phyloP scores from a whole-genome alignment of 140 eudicot species.

The Cichorium intybus region DNA sequence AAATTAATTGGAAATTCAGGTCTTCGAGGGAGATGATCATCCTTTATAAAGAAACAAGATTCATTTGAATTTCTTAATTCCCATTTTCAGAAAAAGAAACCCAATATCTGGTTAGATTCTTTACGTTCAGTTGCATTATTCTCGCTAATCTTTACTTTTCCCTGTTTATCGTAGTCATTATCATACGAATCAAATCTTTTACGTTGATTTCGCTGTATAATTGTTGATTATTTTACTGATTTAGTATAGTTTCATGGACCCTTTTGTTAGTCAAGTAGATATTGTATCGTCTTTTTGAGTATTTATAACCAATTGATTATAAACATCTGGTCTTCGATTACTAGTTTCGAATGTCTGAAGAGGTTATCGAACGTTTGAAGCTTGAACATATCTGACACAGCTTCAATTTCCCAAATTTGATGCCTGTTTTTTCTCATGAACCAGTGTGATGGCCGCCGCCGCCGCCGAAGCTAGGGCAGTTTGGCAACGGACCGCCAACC shows the following conservation, averaged over 20 bases:
- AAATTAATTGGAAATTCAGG: background rate
- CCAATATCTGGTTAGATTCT: constrained; percentile 22
- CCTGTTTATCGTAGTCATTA: background rate
- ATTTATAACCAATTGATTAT: constrained; percentile 4
- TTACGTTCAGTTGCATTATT: constrained; percentile 5
- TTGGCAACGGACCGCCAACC: constrained; percentile 83
- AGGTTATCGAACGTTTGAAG: background rate
- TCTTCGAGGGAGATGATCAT: background rate
- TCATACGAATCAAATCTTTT: constrained; percentile 3
- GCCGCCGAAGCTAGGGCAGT: constrained; percentile 87
- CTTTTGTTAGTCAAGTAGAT: background rate
- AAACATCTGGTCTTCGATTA: constrained; percentile 2
- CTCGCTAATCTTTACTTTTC: background rate
- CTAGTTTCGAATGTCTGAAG: background rate
- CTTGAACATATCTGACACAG: background rate
- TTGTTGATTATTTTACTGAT: background rate
- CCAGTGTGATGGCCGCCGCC: constrained; percentile 48
- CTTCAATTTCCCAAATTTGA: background rate
- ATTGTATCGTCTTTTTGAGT: background rate
- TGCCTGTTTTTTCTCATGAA: background rate
- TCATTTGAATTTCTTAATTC: constrained; percentile 3
- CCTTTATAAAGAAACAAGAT: background rate
- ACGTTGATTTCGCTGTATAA: background rate
- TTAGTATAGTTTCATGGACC: background rate
- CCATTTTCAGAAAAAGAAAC: constrained; percentile 3